phyloP scores from a whole-genome alignment of 2,329 filamentous ascomycete genomes.

The Aspergillus sp. region DNA sequence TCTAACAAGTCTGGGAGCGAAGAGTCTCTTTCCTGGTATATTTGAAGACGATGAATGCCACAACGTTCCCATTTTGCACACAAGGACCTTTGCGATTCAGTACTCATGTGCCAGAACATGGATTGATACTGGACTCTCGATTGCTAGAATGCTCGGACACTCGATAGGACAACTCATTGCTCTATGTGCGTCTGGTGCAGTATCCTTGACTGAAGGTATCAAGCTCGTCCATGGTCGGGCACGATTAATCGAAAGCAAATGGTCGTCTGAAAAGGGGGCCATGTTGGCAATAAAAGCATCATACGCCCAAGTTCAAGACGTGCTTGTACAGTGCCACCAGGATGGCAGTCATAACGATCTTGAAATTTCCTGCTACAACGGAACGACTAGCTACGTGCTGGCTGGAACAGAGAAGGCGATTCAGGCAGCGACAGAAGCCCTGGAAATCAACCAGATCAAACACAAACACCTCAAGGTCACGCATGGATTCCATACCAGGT shows the following conservation, averaged over 20 bases:
- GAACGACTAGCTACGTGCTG: no score
- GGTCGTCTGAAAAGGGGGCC: conserved; percentile 32
- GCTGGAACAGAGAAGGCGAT: no score
- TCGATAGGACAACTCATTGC: conserved; percentile 42
- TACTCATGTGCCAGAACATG: conserved; percentile 39
- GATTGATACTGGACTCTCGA: conserved; percentile 39
- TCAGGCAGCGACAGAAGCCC: no score
- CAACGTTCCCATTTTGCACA: conserved; percentile 33
- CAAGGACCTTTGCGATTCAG: conserved; percentile 38
- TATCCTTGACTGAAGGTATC: conserved; percentile 33
- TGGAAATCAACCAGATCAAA: no score
- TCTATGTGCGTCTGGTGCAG: conserved; percentile 30
- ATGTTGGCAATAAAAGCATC: conserved; percentile 28
- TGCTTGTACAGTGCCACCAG: no score
- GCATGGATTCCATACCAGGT: no score
- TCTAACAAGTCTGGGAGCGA: conserved; percentile 23
- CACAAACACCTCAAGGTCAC: no score
- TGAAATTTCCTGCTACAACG: no score
- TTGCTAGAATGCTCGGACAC: conserved; percentile 38
- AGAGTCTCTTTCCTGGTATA: conserved; percentile 34
- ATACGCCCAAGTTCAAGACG: no score
- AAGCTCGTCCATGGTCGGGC: conserved; percentile 32
- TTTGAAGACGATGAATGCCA: conserved; percentile 23
- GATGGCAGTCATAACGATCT: no score
- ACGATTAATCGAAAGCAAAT: conserved; percentile 27